Base-by-base conservation (phyloP, 345 rosid species). In the Dipteronia sinensis region DNA sequence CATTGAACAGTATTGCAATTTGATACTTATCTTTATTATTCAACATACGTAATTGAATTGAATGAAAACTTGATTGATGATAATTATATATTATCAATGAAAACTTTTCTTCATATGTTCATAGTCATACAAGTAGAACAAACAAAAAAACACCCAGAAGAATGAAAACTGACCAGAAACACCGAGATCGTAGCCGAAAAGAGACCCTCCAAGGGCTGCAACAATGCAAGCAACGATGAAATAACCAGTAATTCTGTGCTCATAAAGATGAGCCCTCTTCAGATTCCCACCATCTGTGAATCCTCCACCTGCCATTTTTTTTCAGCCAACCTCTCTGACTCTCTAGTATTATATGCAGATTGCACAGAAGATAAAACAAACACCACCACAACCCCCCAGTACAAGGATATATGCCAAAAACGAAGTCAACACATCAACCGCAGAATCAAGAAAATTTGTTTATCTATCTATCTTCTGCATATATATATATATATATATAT, bases 101-200 rank as follows among this genome's bases (percentile, higher is more conserved):
- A 40, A 40, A 40, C 1, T 40, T 40, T 6, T 40, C 49, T 44
- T 46, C 7, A 53, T 53, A 16, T 53, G 6, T 53, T 53, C 55
- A 49, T 13, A 49, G 19, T 15, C 55, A 49, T 49, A 13, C 55
- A 49, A 2, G 38, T 34, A 34, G 4, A 34, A 49, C 17, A 49
- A 12, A n/a, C n/a, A n/a, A n/a, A 3, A 61, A 27, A 20, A 7
- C 20, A 44, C 27, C 17, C n/a, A 38, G 7, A 7, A 42, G 10
- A 46, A 9, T 46, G 49, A 46, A 7, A 47, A 76, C 88, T 55
- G 27, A 91, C 97, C 95, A 5, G 98, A 93, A 76, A 93, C 93
- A 42, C 98, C 98, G 19, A 93, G 92, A 87, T 93, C 98, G 76
- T 90, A 93, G 63, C 96, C 95, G 49, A 93, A 91, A 74, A 93